phyloP scores from a whole-genome alignment of 176 grass and related monocot species.

The Zoysia japonica region DNA sequence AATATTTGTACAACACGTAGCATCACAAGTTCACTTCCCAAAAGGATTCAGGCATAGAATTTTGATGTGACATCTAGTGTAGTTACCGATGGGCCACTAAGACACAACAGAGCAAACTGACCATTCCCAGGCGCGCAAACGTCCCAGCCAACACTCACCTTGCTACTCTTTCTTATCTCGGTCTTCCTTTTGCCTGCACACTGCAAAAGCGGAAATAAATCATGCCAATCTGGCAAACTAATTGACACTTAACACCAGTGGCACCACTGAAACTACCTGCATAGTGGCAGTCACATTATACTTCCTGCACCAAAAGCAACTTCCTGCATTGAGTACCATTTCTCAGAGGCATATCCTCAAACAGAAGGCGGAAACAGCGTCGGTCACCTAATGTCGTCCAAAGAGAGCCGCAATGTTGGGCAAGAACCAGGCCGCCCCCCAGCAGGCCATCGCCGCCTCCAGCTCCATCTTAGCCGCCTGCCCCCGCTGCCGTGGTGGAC shows the following conservation, averaged over 20 bases:
- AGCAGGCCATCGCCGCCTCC: too few relatives aligned
- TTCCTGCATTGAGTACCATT: slow-evolving; percentile 31
- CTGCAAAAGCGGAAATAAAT: slow-evolving; percentile 17
- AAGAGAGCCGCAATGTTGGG: slow-evolving; percentile 27
- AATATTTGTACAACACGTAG: neutral
- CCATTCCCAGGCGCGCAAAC: slow-evolving; percentile 72
- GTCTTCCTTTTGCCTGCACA: slow-evolving; percentile 87
- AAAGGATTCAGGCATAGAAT: neutral
- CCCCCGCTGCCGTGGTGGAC: too few relatives aligned
- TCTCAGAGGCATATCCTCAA: neutral
- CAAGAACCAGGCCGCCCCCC: too few relatives aligned
- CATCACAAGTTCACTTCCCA: too few relatives aligned
- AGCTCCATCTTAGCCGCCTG: too few relatives aligned
- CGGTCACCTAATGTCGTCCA: slow-evolving; percentile 65
- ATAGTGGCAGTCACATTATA: slow-evolving; percentile 76
- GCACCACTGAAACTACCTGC: slow-evolving; percentile 38
- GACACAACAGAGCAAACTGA: slow-evolving; percentile 30
- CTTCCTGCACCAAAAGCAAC: slow-evolving; percentile 43
- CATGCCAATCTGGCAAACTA: neutral
- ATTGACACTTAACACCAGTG: neutral
- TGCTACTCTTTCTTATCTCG: slow-evolving; percentile 64
- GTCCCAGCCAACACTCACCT: slow-evolving; percentile 74
- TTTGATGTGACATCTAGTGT: neutral
- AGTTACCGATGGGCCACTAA: neutral
- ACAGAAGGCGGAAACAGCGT: too few relatives aligned